Percentiles rank a stretch among this genome's conserved stretches.
phyloP scores from a whole-genome alignment of 371 early-diverging fungal species.

The Choanephora cucurbitarum region DNA sequence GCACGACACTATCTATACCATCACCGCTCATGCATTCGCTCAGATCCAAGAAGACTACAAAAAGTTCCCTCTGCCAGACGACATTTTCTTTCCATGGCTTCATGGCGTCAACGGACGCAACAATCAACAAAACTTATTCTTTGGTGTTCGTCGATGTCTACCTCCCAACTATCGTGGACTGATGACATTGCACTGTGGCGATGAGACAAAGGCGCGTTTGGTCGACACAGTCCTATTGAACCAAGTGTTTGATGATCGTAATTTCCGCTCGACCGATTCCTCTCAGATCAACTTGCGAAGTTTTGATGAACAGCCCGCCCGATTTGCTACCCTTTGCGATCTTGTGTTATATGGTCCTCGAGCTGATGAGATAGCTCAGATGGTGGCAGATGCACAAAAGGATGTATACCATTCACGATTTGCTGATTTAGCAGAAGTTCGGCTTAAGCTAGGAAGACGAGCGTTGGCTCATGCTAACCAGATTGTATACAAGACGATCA shows the following conservation, averaged over 20 bases:
- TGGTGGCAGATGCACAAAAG: constrained; percentile 48
- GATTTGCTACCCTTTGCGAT: constrained; percentile 61
- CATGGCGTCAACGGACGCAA: constrained; percentile 63
- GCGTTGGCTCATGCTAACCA: constrained; percentile 29
- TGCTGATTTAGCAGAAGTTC: constrained; percentile 12
- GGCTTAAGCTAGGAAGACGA: constrained; percentile 23
- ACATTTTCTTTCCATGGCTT: constrained; percentile 67
- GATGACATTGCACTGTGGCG: constrained; percentile 43
- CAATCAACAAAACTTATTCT: constrained; percentile 58
- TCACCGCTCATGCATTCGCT: constrained; percentile 3
- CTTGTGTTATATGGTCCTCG: constrained; percentile 33
- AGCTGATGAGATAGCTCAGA: constrained; percentile 43
- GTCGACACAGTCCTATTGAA: constrained; percentile 17
- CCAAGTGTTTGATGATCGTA: constrained; percentile 14
- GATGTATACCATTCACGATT: constrained; percentile 22
- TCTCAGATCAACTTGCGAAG: constrained; percentile 57
- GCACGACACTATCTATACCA: constrained; percentile 13
- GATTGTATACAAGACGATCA: constrained; percentile 35
- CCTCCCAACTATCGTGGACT: constrained; percentile 50
- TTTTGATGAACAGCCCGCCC: constrained; percentile 58
- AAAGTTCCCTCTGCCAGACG: constrained; percentile 51
- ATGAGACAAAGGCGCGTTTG: constrained; percentile 20
- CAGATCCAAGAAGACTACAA: constrained; percentile 26
- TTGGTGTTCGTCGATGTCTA: constrained; percentile 50
- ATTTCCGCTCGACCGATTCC: constrained; percentile 2